Evolutionary conservation across 2,329 filamentous ascomycete species (phyloP), one percentile per base, ranked within the genome.

Genomic region (Westerdykella sp.): DNA sequence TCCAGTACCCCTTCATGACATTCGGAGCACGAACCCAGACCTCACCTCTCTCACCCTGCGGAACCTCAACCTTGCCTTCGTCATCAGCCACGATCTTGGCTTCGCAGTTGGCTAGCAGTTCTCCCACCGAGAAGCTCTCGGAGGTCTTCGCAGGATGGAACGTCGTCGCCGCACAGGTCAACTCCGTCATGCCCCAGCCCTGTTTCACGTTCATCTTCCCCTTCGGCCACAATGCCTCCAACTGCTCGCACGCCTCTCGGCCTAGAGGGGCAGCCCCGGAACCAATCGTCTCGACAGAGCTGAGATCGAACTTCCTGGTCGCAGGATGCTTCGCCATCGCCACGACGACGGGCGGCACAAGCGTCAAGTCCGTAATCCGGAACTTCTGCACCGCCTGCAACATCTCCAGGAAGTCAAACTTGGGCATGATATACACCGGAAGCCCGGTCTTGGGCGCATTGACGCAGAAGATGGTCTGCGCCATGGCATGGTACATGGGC

Each of bases 141-240:
- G 66, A 68, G 5, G 57, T 64, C 44, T 77, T 63, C 1, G 58
- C 69, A 0, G 81, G 77, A 49, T 85, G 73, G 76, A 81, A 89
- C 6, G 74, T 74, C 11, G 85, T 74, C 14, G 78, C 73, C 0
- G 83, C 80, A 63, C 87, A 91, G 0, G 87, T 93, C 2, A 72
- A 68, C 59, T 93, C 87, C 1, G 87, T 93, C 87, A 94, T 91
- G 5, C 88, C 88, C 84, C 86, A 94, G 4, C 86, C 87, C 65
- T 91, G 87, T 59, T 75, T 77, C 22, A 82, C 59, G 51, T 76
- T 75, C 18, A 80, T 65, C 16, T 65, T 57, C 12, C 72, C 69
- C 1, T 51, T 58, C 1, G 69, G 65, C 72, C 80, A 81, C 44
- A 81, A 57, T 45, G 69, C 73, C 59, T 84, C 75, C 9, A 80